Base-by-base conservation (phyloP, 768 basidiomycete species). In the Boletus rufocinnamomeus region DNA sequence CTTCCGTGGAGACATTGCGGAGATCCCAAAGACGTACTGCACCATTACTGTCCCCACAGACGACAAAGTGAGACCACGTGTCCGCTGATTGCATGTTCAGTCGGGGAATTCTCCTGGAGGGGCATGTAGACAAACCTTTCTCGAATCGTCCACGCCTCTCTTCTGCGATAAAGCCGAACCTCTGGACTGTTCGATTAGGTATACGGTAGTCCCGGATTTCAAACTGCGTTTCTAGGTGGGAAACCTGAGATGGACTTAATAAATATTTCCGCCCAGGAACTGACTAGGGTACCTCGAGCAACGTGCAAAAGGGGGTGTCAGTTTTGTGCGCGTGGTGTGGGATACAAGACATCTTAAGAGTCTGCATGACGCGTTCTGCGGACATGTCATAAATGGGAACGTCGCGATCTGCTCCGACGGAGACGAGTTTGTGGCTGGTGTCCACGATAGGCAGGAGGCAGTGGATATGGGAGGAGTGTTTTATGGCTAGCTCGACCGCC, bases 171-270 rank as follows among this genome's bases (percentile, higher is more conserved):
- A 77, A 82, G 6, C 83, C 82, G 61, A 84, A 84, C 32, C 79
- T 70, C 49, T 76, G 71, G 23, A 75, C 77, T 4, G 77, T 67
- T 34, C 61, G 57, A 27, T 61, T 63, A 16, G 77, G 75, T 37
- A 71, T 56, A 19, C 82, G 75, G 59, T 76, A 72, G 59, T 83
- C 82, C 23, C 76, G 80, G n/a, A 82, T 52, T 63, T 84, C 82
- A 52, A 80, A 82, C 58, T 83, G 82, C 30, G 76, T 72, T 61
- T 84, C 82, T 23, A 79, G 70, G 63, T 83, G 80, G 7, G 76
- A 75, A 49, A 82, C 73, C 82, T 83, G 48, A 23, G 45, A 43
- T 14, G 28, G 16, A 23, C 9, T 63, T 40, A 57, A 28, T 50
- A 32, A 54, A 50, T 9, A 30, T 37, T 37, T 30, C 2, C 14